Evolutionary conservation across 148 eudicot genomes (phyloP).

Genomic region (Rhododendron molle): DNA sequence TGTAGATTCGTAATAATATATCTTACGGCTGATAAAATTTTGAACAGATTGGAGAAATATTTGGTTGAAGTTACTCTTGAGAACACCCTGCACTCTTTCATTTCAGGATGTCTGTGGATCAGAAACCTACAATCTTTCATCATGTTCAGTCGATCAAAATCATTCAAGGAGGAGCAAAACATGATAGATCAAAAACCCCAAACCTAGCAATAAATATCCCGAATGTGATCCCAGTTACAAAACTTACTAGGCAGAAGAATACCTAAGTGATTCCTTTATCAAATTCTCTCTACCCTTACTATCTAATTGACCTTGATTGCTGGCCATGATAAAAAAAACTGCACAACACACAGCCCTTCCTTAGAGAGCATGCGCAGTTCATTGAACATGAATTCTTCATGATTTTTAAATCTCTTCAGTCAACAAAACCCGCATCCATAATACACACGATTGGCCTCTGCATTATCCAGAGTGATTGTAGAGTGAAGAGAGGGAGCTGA

Average conservation of each 20-base stretch:
- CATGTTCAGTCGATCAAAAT: not conserved
- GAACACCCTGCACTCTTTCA: not conserved
- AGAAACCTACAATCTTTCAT: not conserved
- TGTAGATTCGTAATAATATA: constrained; percentile 75
- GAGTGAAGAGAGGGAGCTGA: not conserved
- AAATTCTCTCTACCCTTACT: not conserved
- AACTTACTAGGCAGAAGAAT: not conserved
- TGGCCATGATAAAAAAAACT: not conserved
- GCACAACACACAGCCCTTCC: not conserved
- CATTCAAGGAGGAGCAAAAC: not conserved
- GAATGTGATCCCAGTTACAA: not conserved
- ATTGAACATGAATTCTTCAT: not conserved
- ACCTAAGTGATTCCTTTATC: not conserved
- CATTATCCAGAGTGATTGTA: not conserved
- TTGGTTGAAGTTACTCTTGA: not conserved
- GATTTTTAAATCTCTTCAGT: not conserved
- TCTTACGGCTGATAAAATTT: constrained; percentile 31
- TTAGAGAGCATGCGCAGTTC: not conserved
- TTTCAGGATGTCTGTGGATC: not conserved
- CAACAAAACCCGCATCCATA: not conserved
- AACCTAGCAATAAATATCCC: not conserved
- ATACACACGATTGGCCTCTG: not conserved
- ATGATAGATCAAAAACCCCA: not conserved
- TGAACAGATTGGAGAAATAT: not conserved
- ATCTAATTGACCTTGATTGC: not conserved